phyloP scores from a whole-genome alignment of 768 basidiomycete genomes.

The Amanita brunnescens region DNA sequence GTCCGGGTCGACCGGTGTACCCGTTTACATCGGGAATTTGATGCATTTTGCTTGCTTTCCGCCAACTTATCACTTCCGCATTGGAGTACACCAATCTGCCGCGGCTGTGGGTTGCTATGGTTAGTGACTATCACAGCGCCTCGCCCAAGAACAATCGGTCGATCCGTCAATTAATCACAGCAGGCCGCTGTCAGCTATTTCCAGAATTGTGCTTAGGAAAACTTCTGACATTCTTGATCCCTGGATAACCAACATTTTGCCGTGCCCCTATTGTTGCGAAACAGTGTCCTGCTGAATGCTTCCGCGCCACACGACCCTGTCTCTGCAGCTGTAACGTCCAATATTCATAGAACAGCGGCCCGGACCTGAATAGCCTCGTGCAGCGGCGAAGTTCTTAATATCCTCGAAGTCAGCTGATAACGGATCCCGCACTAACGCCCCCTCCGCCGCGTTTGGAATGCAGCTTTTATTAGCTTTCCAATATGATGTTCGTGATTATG shows the following conservation, averaged over 20 bases:
- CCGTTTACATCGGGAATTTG: not conserved
- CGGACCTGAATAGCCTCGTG: not conserved
- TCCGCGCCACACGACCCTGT: not conserved
- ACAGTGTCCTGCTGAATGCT: not conserved
- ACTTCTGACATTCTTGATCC: not conserved
- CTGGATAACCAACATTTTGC: not conserved
- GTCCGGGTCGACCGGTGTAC: too few relatives aligned
- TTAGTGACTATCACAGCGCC: not conserved
- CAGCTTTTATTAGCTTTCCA: not conserved
- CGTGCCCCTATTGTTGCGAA: not conserved
- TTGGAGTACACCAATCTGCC: not conserved
- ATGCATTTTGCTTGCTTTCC: not conserved
- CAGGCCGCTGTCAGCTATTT: not conserved
- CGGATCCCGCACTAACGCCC: not conserved
- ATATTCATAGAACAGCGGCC: not conserved
- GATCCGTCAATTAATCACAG: not conserved
- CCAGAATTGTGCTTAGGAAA: not conserved
- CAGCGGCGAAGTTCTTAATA: not conserved
- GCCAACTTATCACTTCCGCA: not conserved
- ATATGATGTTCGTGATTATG: not conserved
- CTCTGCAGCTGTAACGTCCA: not conserved
- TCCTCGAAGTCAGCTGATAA: not conserved
- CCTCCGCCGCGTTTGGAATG: not conserved
- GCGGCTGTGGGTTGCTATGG: not conserved
- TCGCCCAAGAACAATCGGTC: not conserved